Evolutionary conservation across 164 flowering plant species (phyloP).

Genomic region (Litsea cubeba): DNA sequence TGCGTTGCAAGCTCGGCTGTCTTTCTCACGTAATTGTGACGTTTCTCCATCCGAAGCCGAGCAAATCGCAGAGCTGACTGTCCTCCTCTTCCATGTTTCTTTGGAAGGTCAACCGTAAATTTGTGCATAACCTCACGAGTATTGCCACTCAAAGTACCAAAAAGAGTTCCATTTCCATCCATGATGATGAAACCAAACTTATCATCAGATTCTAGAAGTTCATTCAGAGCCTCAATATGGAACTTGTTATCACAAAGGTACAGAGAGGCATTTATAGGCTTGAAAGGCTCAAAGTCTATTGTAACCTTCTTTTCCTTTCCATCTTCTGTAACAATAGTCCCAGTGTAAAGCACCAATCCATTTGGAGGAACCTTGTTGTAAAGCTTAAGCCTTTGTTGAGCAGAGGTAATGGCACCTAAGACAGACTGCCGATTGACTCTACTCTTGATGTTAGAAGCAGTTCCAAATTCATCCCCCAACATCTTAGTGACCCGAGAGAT

Average conservation of each 20-base stretch:
- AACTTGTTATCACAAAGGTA: slow-evolving; percentile 17
- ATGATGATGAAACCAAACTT: slow-evolving; percentile 14
- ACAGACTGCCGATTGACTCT: slow-evolving; percentile 15
- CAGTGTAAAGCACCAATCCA: slow-evolving; percentile 13
- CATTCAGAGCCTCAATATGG: slow-evolving; percentile 14
- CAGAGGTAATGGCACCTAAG: slow-evolving; percentile 16
- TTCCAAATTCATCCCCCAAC: slow-evolving; percentile 15
- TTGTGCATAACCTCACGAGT: slow-evolving; percentile 13
- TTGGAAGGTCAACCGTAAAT: slow-evolving; percentile 11
- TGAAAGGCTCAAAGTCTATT: slow-evolving; percentile 15
- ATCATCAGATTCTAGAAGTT: slow-evolving; percentile 14
- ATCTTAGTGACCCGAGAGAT: slow-evolving; percentile 12
- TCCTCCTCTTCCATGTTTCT: slow-evolving; percentile 18
- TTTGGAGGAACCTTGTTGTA: slow-evolving; percentile 15
- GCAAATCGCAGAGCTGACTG: slow-evolving; percentile 17
- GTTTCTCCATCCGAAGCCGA: slow-evolving; percentile 16
- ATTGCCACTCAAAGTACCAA: slow-evolving; percentile 15
- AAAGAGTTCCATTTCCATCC: slow-evolving; percentile 18
- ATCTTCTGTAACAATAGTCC: slow-evolving; percentile 15
- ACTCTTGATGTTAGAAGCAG: slow-evolving; percentile 15
- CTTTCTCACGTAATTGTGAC: slow-evolving; percentile 15
- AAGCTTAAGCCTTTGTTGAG: slow-evolving; percentile 16
- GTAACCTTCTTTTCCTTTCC: slow-evolving; percentile 18
- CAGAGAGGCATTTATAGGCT: slow-evolving; percentile 11
- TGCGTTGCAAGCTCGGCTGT: slow-evolving; percentile 16